Evolutionary conservation across 164 flowering plant genomes (phyloP).

Genomic region (Nymphaea thermarum): DNA sequence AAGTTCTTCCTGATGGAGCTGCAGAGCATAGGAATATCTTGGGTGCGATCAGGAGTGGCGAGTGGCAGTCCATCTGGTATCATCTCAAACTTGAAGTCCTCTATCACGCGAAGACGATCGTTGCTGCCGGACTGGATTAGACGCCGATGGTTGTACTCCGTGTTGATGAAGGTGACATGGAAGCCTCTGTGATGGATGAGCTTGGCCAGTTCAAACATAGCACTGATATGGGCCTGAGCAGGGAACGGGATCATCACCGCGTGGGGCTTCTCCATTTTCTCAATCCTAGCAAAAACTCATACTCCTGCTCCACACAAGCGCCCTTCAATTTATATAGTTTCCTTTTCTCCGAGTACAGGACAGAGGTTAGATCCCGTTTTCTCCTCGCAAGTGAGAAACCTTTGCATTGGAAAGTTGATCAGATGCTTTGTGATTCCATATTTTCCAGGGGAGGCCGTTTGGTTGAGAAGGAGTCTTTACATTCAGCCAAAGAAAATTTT

Average conservation of each 20-base stretch:
- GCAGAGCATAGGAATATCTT: slow-evolving; percentile 32
- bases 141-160: slow-evolving; percentile 16
- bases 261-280: slow-evolving; percentile 18
- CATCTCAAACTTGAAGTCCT: slow-evolving; percentile 26
- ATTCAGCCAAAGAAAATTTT: too few relatives aligned
- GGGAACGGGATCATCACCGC: slow-evolving; percentile 31
- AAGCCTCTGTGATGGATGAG: slow-evolving; percentile 32
- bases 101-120: slow-evolving; percentile 16
- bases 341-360: too few relatives aligned
- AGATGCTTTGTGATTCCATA: too few relatives aligned
- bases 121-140: slow-evolving; percentile 28
- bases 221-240: slow-evolving; percentile 35
- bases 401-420: too few relatives aligned
- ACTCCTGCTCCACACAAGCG: too few relatives aligned
- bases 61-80: slow-evolving; percentile 46
- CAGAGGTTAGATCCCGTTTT: too few relatives aligned
- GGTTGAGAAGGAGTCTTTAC: too few relatives aligned
- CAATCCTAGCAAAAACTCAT: too few relatives aligned
- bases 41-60: slow-evolving; percentile 25
- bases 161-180: slow-evolving; percentile 28
- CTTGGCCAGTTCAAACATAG: slow-evolving; percentile 33
- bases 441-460: too few relatives aligned
- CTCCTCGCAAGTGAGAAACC: too few relatives aligned
- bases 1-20: slow-evolving; percentile 14
- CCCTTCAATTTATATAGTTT: too few relatives aligned